phyloP scores from a whole-genome alignment of 148 eudicot species.

The Vaccinium darrowii region DNA sequence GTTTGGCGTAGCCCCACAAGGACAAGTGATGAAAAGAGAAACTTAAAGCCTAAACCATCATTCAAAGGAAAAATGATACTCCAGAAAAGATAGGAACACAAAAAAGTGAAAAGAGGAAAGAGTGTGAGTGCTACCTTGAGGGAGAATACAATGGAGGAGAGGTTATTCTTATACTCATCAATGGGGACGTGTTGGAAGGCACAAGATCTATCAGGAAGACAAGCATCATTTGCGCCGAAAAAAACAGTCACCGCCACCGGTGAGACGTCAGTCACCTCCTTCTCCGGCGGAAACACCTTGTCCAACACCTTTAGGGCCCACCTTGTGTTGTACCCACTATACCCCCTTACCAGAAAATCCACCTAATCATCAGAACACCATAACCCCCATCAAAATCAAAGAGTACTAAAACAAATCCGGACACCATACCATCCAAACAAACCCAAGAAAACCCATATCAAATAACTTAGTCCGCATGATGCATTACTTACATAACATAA shows the following conservation, averaged over 20 bases:
- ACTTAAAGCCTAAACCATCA: background rate
- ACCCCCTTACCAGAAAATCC: slow-evolving; percentile 81
- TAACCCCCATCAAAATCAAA: background rate
- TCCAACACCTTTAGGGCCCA: slow-evolving; percentile 72
- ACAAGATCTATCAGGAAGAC: slow-evolving; percentile 53
- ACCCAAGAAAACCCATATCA: background rate
- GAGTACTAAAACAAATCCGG: too few species aligned
- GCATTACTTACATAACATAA: background rate
- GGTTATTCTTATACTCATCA: slow-evolving; percentile 74
- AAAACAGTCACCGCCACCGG: slow-evolving; percentile 73
- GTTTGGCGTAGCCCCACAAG: background rate
- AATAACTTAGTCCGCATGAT: background rate
- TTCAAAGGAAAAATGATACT: background rate
- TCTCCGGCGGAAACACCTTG: slow-evolving; percentile 51
- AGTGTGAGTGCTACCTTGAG: slow-evolving; percentile 52
- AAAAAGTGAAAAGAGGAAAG: background rate
- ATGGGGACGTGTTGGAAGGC: slow-evolving; percentile 85
- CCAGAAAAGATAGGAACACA: too few species aligned
- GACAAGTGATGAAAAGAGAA: background rate
- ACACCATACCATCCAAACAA: background rate
- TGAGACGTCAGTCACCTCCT: background rate
- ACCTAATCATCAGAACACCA: slow-evolving; percentile 31
- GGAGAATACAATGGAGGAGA: slow-evolving; percentile 46
- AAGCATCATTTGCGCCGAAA: slow-evolving; percentile 88
- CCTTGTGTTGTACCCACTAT: slow-evolving; percentile 88